phyloP scores from a whole-genome alignment of 768 basidiomycete genomes.

The Myochromella boudieri region DNA sequence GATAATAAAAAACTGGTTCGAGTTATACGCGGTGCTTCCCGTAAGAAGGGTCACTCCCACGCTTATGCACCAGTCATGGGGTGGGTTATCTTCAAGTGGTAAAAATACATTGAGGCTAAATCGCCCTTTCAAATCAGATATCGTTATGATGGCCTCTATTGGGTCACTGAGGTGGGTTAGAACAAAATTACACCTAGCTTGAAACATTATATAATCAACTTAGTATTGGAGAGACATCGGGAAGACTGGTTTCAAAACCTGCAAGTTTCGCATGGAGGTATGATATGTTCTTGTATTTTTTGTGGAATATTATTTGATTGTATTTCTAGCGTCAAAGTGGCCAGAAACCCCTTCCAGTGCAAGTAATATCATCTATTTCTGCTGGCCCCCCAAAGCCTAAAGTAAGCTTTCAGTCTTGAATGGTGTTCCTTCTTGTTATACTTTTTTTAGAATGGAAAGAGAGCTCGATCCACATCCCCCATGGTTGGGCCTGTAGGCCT shows the following conservation, averaged over 20 bases:
- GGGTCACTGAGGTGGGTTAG: constrained; percentile 14
- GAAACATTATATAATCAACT: neutral
- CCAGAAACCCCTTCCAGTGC: too few relatives aligned
- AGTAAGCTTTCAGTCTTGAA: too few relatives aligned
- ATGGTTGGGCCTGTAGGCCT: too few relatives aligned
- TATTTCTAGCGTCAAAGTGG: too few relatives aligned
- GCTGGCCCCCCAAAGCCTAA: too few relatives aligned
- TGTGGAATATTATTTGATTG: too few relatives aligned
- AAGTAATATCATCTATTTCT: too few relatives aligned
- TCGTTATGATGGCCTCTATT: constrained; percentile 27
- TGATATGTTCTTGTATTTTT: too few relatives aligned
- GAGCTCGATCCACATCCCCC: too few relatives aligned
- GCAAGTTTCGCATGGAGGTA: too few relatives aligned
- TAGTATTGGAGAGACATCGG: constrained; percentile 21
- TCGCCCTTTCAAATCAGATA: constrained; percentile 11
- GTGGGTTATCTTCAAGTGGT: constrained; percentile 9
- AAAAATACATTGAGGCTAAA: neutral
- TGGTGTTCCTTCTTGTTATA: too few relatives aligned
- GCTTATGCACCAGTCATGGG: constrained; percentile 24
- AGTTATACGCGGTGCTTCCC: constrained; percentile 32
- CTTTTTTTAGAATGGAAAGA: too few relatives aligned
- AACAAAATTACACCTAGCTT: neutral
- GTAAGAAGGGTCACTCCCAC: neutral
- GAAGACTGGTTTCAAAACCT: constrained; percentile 20
- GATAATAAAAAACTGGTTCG: constrained; percentile 31